These are phyloP conservation scores for Samsoniella hepiali DNA, from an alignment of 2,329 filamentous ascomycete species.

Conservation along the genomic window DNA sequence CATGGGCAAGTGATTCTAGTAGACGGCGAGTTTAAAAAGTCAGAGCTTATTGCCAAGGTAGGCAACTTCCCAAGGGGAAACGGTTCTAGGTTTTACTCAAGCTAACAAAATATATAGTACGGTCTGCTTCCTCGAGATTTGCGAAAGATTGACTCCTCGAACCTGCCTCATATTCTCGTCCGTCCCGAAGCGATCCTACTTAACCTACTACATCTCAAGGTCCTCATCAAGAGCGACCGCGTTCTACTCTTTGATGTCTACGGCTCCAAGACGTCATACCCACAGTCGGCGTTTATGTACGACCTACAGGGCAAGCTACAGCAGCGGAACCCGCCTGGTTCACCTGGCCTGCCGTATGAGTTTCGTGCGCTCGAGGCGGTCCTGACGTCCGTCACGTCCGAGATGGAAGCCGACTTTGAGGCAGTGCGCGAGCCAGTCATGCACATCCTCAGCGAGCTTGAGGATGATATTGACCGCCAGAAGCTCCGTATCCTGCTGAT, in stretches of 20 bases:
- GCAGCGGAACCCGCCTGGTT: conserved; percentile 64
- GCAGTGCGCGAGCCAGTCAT: conserved; percentile 90
- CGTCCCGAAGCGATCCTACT: conserved; percentile 90
- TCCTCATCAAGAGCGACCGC: conserved; percentile 90
- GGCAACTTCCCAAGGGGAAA: neutral
- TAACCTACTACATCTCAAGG: conserved; percentile 92
- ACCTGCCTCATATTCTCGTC: conserved; percentile 91
- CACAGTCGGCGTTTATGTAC: conserved; percentile 96
- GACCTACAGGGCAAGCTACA: conserved; percentile 90
- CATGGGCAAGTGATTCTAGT: conserved; percentile 88
- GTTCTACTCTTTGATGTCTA: conserved; percentile 96
- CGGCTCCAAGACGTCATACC: conserved; percentile 89
- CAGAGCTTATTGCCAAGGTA: conserved; percentile 91
- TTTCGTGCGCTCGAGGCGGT: conserved; percentile 95
- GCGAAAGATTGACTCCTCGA: conserved; percentile 95
- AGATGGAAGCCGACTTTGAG: conserved; percentile 91
- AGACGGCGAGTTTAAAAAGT: conserved; percentile 96
- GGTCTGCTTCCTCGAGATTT: conserved; percentile 90
- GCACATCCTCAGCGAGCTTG: conserved; percentile 80
- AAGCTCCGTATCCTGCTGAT: conserved; percentile 89
- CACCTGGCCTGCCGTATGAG: conserved; percentile 79
- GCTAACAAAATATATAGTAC: conserved; percentile 55
- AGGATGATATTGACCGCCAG: conserved; percentile 94
- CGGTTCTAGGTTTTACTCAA: neutral
- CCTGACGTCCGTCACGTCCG: conserved; percentile 86